Conservation (phyloP, 148 eudicot species). For the Cornus florida region DNA sequence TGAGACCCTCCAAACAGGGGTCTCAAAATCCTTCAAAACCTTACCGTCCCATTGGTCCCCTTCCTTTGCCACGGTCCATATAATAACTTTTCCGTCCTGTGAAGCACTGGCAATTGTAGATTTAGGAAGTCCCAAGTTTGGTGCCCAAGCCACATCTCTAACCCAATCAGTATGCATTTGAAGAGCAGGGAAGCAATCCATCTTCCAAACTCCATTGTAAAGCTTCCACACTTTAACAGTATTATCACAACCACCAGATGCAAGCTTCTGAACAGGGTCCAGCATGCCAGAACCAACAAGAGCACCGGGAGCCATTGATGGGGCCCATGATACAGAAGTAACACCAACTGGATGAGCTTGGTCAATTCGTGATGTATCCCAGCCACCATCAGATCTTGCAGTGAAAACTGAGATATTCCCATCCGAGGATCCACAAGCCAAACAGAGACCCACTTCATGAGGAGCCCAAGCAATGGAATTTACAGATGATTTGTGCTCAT, state of each 20-base stretch:
- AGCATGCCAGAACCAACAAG: constrained; percentile 13
- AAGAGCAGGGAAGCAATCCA: constrained; percentile 25
- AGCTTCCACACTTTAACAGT: constrained; percentile 23
- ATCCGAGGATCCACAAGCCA: constrained; percentile 21
- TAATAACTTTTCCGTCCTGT: constrained; percentile 18
- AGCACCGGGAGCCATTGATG: constrained; percentile 19
- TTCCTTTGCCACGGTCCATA: constrained; percentile 15
- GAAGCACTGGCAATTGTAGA: constrained; percentile 18
- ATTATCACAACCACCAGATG: constrained; percentile 23
- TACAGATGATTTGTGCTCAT: constrained; percentile 13
- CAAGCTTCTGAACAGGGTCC: constrained; percentile 18
- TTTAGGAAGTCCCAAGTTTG: constrained; percentile 20
- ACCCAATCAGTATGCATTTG: constrained; percentile 24
- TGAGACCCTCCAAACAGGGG: constrained; percentile 24
- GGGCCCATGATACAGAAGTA: constrained; percentile 21
- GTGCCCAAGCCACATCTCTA: constrained; percentile 23
- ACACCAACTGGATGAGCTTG: constrained; percentile 18
- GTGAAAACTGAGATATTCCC: constrained; percentile 17
- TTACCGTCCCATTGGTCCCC: constrained; percentile 22
- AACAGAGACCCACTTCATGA: constrained; percentile 18
- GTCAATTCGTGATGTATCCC: constrained; percentile 15
- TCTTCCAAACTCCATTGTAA: constrained; percentile 17
- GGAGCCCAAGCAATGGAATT: constrained; percentile 23
- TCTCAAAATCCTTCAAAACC: constrained; percentile 19
- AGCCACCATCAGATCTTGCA: constrained; percentile 11